A percentile compares a stretch with the other conserved stretches of the same genome.
Conservation (phyloP, 2,329 filamentous ascomycete genomes). For the Chaetomium olivaceum region DNA sequence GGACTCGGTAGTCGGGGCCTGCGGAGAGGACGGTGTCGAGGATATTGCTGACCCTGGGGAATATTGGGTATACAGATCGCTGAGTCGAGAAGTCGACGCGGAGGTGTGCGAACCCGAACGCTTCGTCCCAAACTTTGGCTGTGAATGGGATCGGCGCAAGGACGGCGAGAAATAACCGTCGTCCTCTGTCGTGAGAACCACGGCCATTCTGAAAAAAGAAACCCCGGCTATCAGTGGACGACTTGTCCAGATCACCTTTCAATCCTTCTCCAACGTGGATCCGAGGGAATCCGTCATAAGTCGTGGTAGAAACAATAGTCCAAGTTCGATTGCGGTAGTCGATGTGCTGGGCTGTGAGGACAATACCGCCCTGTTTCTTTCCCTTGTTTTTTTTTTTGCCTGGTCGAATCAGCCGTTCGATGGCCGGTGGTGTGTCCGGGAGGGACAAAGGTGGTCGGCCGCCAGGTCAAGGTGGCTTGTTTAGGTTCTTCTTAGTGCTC, state of each 20-base stretch:
- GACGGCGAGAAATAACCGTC: constrained; percentile 56
- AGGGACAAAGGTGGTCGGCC: constrained; percentile 28
- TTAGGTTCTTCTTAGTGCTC: neutral
- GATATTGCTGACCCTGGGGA: constrained; percentile 53
- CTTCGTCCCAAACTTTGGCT: constrained; percentile 55
- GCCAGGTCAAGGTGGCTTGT: constrained; percentile 18
- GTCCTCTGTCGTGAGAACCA: constrained; percentile 59
- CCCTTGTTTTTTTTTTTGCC: neutral
- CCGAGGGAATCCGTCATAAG: constrained; percentile 33
- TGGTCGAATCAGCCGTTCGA: neutral
- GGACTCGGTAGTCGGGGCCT: constrained; percentile 52
- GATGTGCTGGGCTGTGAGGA: constrained; percentile 1
- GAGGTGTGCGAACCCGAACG: constrained; percentile 48
- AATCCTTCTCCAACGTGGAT: constrained; percentile 35
- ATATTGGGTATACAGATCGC: constrained; percentile 48
- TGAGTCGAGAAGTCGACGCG: constrained; percentile 48
- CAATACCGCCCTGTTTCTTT: constrained; percentile 15
- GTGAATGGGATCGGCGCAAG: constrained; percentile 61
- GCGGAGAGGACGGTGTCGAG: constrained; percentile 59
- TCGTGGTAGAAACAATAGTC: constrained; percentile 9
- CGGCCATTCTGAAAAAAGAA: constrained; percentile 49
- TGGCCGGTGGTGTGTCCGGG: constrained; percentile 23
- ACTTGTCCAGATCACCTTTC: constrained; percentile 35
- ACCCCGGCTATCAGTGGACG: constrained; percentile 30
- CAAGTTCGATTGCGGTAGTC: neutral